phyloP scores from a whole-genome alignment of 2,329 filamentous ascomycete species.

The Davidsoniella virescens region DNA sequence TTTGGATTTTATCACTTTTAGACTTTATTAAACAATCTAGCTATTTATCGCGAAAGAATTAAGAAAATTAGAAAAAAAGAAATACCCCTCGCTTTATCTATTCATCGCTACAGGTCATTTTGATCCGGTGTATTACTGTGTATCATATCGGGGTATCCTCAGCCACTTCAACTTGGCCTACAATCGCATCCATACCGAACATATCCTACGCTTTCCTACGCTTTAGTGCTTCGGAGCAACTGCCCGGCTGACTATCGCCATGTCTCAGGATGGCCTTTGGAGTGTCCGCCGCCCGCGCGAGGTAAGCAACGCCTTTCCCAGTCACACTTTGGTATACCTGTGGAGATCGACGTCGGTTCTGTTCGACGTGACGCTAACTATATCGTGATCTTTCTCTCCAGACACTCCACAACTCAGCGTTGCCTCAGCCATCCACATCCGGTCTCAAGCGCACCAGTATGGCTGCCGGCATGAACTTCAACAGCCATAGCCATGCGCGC shows the following conservation, averaged over 20 bases:
- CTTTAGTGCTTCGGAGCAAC: neutral
- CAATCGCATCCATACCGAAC: too few species aligned
- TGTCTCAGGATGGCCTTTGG: constrained; percentile 85
- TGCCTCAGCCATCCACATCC: constrained; percentile 74
- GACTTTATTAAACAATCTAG: too few species aligned
- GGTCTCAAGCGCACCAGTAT: constrained; percentile 88
- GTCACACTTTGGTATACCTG: too few species aligned
- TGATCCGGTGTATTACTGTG: neutral
- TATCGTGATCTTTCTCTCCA: constrained; percentile 21
- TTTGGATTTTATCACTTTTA: too few species aligned
- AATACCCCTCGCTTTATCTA: neutral
- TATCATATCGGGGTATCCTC: neutral
- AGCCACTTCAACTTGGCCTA: neutral
- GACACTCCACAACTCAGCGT: constrained; percentile 74
- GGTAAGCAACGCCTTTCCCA: constrained; percentile 33
- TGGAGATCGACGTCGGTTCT: too few species aligned
- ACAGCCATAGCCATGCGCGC: constrained; percentile 53
- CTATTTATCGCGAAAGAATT: too few species aligned
- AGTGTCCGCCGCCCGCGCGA: constrained; percentile 85
- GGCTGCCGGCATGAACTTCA: constrained; percentile 48
- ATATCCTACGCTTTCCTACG: neutral
- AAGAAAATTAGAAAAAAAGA: neutral
- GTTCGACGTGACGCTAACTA: neutral
- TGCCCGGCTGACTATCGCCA: constrained; percentile 21
- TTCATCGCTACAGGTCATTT: neutral